phyloP scores from a whole-genome alignment of 139 green algal species.

The Astrephomene gubernaculifera region DNA sequence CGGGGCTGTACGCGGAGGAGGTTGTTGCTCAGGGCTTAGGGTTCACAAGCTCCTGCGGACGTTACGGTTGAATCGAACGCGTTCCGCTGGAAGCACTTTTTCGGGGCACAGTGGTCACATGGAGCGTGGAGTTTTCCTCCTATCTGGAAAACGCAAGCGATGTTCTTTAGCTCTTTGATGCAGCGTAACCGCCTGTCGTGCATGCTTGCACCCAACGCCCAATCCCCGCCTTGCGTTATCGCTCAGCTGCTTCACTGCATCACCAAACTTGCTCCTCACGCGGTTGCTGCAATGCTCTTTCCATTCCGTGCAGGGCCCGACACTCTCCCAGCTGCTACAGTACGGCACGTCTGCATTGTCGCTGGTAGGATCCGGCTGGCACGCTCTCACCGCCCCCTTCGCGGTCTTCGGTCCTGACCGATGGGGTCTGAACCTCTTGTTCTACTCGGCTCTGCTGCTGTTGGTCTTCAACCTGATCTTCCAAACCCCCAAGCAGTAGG shows the following conservation, averaged over 20 bases:
- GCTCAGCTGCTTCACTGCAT: background rate
- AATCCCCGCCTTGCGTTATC: no score
- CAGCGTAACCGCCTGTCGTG: background rate
- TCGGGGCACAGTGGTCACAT: no score
- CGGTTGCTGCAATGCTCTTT: background rate
- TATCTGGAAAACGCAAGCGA: background rate
- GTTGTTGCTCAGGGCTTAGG: no score
- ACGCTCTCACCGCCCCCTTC: background rate
- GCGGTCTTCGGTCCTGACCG: slow-evolving; percentile 15
- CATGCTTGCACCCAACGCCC: background rate
- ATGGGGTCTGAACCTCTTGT: slow-evolving; percentile 32
- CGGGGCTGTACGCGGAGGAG: no score
- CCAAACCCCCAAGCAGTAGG: slow-evolving; percentile 21
- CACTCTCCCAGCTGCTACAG: background rate
- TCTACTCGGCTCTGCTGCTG: background rate
- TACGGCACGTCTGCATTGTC: background rate
- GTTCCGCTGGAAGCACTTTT: background rate
- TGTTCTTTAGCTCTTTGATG: background rate
- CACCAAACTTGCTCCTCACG: background rate
- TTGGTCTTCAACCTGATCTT: slow-evolving; percentile 27
- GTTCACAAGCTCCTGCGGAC: background rate
- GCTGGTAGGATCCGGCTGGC: background rate
- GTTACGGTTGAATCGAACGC: background rate
- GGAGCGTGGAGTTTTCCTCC: no score
- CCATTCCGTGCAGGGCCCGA: slow-evolving; percentile 18